Conservation (phyloP, 2,329 filamentous ascomycete genomes). For the Aspergillus flavus region DNA sequence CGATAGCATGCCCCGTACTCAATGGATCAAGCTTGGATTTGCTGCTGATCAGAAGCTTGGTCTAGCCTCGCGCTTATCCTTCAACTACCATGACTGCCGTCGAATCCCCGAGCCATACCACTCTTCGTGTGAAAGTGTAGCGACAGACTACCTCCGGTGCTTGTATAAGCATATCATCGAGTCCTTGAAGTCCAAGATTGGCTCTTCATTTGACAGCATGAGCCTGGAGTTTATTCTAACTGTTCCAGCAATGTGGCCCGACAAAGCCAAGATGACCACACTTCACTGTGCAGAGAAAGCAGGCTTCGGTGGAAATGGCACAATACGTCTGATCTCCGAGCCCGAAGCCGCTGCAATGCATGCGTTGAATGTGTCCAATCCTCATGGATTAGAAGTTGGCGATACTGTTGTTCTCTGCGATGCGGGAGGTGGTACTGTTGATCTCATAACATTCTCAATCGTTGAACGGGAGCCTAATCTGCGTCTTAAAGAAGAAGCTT, state of each 20-base stretch:
- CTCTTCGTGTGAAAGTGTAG: slow-evolving; percentile 9
- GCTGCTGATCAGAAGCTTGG: slow-evolving; percentile 17
- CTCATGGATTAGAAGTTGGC: slow-evolving; percentile 15
- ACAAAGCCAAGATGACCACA: slow-evolving; percentile 25
- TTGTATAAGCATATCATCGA: slow-evolving; percentile 16
- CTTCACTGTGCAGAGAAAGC: slow-evolving; percentile 18
- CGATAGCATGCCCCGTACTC: slow-evolving; percentile 19
- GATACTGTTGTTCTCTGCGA: slow-evolving; percentile 33
- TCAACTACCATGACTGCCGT: slow-evolving; percentile 14
- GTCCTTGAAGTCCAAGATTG: slow-evolving; percentile 9
- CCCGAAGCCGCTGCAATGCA: slow-evolving; percentile 29
- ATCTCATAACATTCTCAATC: slow-evolving; percentile 35
- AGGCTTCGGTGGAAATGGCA: slow-evolving; percentile 10
- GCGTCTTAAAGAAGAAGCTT: slow-evolving; percentile 27
- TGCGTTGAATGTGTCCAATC: slow-evolving; percentile 13
- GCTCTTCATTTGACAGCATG: neutral
- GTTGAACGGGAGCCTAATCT: slow-evolving; percentile 24
- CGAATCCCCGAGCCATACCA: slow-evolving; percentile 12
- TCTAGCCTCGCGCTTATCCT: slow-evolving; percentile 9
- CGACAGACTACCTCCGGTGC: slow-evolving; percentile 19
- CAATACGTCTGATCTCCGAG: slow-evolving; percentile 24
- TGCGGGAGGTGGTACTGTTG: slow-evolving; percentile 30
- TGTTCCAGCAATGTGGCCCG: slow-evolving; percentile 34
- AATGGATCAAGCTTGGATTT: slow-evolving; percentile 29
- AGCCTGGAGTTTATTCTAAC: slow-evolving; percentile 27